A percentile compares a stretch with the other conserved stretches of the same genome.
phyloP scores from a whole-genome alignment of 495 filamentous ascomycete genomes.

The Neurospora sp. region DNA sequence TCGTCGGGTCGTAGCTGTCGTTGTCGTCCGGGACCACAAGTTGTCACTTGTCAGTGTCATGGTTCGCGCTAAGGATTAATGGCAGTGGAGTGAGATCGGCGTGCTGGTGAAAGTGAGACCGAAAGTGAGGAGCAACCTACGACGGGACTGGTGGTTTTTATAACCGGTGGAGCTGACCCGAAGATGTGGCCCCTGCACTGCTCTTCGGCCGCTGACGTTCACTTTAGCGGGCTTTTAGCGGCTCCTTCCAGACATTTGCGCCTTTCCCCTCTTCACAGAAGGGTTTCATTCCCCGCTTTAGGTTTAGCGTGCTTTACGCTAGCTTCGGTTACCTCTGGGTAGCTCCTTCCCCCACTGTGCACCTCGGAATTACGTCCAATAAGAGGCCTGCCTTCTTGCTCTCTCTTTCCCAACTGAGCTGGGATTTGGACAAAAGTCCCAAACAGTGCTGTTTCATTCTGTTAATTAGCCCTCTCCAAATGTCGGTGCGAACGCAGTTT shows the following conservation, averaged over 20 bases:
- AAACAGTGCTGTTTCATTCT: neutral
- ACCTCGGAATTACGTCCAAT: neutral
- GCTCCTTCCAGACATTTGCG: neutral
- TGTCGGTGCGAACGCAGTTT: neutral
- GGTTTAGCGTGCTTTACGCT: neutral
- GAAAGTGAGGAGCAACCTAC: neutral
- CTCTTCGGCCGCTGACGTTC: neutral
- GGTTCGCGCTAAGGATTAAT: neutral
- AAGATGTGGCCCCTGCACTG: neutral
- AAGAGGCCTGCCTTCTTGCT: neutral
- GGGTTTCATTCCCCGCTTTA: neutral
- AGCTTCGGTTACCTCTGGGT: neutral
- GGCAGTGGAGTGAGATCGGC: neutral
- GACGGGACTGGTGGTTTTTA: neutral
- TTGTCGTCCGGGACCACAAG: neutral
- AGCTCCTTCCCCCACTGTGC: neutral
- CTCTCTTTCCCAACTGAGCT: neutral
- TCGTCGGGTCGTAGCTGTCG: neutral
- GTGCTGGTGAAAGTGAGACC: neutral
- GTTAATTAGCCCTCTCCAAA: neutral
- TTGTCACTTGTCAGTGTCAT: neutral
- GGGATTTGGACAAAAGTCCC: neutral
- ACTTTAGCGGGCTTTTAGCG: neutral
- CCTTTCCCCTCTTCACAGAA: neutral
- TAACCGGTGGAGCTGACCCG: neutral